phyloP scores from a whole-genome alignment of 2,329 filamentous ascomycete genomes.

The Colletotrichum eleusines region DNA sequence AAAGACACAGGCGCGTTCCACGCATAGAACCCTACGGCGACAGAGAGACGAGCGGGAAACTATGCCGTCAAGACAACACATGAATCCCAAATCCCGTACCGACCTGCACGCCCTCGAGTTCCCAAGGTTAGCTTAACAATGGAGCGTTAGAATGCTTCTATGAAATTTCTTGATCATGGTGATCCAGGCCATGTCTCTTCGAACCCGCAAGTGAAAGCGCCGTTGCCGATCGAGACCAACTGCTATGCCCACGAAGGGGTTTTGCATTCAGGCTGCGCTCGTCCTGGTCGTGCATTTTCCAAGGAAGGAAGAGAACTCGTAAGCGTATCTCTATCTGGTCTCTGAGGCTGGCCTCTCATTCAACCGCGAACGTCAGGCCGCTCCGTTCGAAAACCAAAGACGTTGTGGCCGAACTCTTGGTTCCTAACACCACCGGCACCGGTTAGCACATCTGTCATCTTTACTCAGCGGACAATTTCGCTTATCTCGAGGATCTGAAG shows the following conservation, averaged over 20 bases:
- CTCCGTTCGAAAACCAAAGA: too few relatives aligned
- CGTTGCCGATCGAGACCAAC: not conserved
- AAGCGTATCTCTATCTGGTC: not conserved
- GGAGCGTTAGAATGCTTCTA: not conserved
- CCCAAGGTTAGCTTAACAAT: not conserved
- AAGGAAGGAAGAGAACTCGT: not conserved
- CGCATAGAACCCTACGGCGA: not conserved
- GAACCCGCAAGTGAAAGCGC: not conserved
- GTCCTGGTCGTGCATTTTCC: not conserved
- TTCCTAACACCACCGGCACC: not conserved
- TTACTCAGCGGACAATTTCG: not conserved
- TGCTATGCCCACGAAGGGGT: not conserved
- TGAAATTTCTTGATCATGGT: not conserved
- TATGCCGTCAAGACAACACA: conserved; percentile 6
- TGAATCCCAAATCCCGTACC: not conserved
- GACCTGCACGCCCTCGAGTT: not conserved
- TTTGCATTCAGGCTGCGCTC: conserved; percentile 3
- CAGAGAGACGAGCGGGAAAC: conserved; percentile 8
- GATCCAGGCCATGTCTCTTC: not conserved
- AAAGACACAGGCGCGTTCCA: not conserved
- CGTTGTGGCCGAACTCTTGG: too few relatives aligned
- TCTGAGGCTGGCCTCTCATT: too few relatives aligned
- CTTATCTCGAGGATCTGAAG: not conserved
- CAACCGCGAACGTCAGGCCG: not conserved
- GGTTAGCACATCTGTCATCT: not conserved